Evolutionary conservation across 805 yeast genomes (phyloP), one percentile per base, ranked within the genome.

Genomic region (Nematodospora valgi): DNA sequence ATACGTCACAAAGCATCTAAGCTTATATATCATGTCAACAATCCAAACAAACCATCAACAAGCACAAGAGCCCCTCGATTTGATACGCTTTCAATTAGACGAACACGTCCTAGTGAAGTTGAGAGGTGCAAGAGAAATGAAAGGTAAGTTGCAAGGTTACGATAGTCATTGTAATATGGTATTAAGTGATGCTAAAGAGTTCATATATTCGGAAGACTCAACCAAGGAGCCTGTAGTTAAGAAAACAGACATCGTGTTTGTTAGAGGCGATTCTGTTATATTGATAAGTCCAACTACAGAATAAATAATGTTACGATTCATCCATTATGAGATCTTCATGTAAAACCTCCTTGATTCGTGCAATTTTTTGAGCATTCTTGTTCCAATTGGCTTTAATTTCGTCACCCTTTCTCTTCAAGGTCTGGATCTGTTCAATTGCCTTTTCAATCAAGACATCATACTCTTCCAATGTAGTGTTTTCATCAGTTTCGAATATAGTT

Each of bases 91-190:
- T 42, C 85, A 88, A 40, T 68, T 93, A 32, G 97, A 93, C 54
- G 98, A 93, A 61, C 67, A 70, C 34, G 87, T 93, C 16, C 77
- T 78, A 52, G 91, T 93, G 39, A 93, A 93, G 56, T 75, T 93
- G 41, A 80, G 98, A 58, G 98, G 96, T 14, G 91, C 93, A 45
- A 76, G 99, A 51, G 96, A 91, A 56, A 75, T 93, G 63, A 76
- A 78, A 19, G 99, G 99, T 3, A 80, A 77, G 43, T 70, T 93
- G 36, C 98, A 89, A 58, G 94, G 96, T 1, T 91, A 86, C 62
- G 98, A 91, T 62, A 84, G 95, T 31, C 98, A 91, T 62, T 93
- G 98, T 63, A 93, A 94, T 58, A 78, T 93, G 72, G 96, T 93
- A 24, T 73, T 93, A 44, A 87, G 97, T 47, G 95, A 93, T 50